These are phyloP conservation scores for Fistulifera solaris DNA, from an alignment of 108 stramenopile species.

Conservation along the genomic window DNA sequence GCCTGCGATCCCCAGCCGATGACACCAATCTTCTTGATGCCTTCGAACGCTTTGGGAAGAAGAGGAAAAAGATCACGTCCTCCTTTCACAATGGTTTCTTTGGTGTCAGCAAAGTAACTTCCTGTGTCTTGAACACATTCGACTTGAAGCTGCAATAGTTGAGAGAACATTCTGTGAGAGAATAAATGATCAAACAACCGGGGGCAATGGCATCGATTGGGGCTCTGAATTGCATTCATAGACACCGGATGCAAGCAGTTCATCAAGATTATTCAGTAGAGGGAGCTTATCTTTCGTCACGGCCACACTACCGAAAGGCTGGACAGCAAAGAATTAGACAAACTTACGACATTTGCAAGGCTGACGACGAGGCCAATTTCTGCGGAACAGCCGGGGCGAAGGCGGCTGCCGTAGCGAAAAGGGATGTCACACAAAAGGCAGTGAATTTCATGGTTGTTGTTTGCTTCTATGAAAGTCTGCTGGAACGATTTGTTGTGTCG, in stretches of 20 bases:
- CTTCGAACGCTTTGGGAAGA: constrained; percentile 91
- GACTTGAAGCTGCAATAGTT: constrained; percentile 56
- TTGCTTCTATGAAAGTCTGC: background rate
- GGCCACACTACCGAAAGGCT: background rate
- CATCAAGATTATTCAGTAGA: constrained; percentile 52
- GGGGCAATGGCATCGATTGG: background rate
- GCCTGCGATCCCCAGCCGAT: constrained; percentile 99
- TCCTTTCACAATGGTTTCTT: constrained; percentile 93
- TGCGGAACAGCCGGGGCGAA: constrained; percentile 46
- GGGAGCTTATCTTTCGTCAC: constrained; percentile 53
- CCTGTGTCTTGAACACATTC: constrained; percentile 78
- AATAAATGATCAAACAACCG: constrained; percentile 1
- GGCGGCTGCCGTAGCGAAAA: constrained; percentile 66
- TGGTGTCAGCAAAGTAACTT: constrained; percentile 86
- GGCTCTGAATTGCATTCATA: constrained; percentile 44
- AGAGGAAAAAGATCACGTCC: constrained; percentile 94
- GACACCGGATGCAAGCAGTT: constrained; percentile 48
- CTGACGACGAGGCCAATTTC: constrained; percentile 13
- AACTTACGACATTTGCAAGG: constrained; percentile 32
- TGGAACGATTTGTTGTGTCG: background rate
- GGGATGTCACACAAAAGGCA: constrained; percentile 45
- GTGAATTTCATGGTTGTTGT: constrained; percentile 63
- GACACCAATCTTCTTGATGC: constrained; percentile 91
- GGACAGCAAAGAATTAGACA: background rate
- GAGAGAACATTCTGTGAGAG: background rate